Evolutionary conservation across 257 asterid species (phyloP).

Genomic region (Eustoma russellianum): DNA sequence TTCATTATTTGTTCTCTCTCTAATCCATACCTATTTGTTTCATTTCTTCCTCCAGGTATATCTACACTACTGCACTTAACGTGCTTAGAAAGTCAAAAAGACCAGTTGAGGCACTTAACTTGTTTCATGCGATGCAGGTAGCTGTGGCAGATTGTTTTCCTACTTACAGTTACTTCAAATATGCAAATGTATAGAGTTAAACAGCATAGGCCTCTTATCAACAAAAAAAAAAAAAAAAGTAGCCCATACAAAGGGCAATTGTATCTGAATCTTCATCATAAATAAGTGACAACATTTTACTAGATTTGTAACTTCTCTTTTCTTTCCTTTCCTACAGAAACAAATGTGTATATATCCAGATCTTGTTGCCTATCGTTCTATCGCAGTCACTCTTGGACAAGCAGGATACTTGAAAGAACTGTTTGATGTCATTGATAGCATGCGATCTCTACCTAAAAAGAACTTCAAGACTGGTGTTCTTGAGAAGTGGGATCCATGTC

Average conservation of each 20-base stretch:
- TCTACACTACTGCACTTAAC: slow-evolving; percentile 80
- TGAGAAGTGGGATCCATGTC: slow-evolving; percentile 85
- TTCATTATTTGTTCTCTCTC: too few relatives aligned
- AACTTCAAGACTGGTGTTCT: slow-evolving; percentile 57
- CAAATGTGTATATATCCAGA: slow-evolving; percentile 81
- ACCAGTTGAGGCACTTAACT: slow-evolving; percentile 90
- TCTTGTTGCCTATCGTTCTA: slow-evolving; percentile 70
- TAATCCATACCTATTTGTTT: not conserved
- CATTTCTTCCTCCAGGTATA: slow-evolving; percentile 30
- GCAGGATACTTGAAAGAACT: slow-evolving; percentile 94
- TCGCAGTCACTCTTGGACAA: slow-evolving; percentile 97
- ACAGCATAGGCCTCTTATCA: too few relatives aligned
- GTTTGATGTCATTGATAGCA: slow-evolving; percentile 78
- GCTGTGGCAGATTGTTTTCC: slow-evolving; percentile 4
- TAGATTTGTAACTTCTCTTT: slow-evolving; percentile 4
- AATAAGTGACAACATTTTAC: not conserved
- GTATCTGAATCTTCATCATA: slow-evolving; percentile 4
- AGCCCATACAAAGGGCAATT: not conserved
- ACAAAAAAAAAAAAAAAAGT: too few relatives aligned
- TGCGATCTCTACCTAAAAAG: slow-evolving; percentile 83
- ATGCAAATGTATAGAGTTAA: too few relatives aligned
- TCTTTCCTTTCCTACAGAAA: slow-evolving; percentile 29
- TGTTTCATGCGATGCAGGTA: slow-evolving; percentile 82
- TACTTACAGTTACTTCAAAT: not conserved
- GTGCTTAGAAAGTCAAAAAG: slow-evolving; percentile 87